Percentiles rank a stretch among this genome's conserved stretches.
Evolutionary conservation across 139 green algal species (phyloP).

Genomic region (Volvox reticuliferus): DNA sequence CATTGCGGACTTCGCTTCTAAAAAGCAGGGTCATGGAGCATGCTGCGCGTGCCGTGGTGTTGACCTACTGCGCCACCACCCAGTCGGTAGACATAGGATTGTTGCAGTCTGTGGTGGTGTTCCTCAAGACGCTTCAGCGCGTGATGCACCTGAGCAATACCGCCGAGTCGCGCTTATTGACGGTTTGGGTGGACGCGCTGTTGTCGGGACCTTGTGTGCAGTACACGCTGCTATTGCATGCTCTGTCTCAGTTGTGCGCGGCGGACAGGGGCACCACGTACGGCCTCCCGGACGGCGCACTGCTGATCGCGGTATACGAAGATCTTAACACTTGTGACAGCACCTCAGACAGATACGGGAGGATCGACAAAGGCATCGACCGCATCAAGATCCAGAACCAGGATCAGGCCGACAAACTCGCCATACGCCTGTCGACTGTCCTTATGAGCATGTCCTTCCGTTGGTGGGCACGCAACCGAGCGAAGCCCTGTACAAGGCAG

Average conservation of each 20-base stretch:
- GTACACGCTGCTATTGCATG: background rate
- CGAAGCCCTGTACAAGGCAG: background rate
- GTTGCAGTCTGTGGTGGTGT: background rate
- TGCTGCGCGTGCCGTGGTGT: background rate
- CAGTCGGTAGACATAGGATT: background rate
- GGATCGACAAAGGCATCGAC: too few species aligned
- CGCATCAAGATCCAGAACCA: too few species aligned
- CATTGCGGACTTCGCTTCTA: background rate
- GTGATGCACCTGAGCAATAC: background rate
- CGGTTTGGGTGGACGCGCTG: background rate
- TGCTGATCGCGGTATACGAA: background rate
- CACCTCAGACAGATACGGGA: too few species aligned
- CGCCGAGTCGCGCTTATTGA: background rate
- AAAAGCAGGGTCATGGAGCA: background rate
- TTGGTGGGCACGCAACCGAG: background rate
- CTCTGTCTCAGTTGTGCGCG: background rate
- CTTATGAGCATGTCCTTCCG: background rate
- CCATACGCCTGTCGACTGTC: background rate
- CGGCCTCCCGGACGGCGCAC: background rate
- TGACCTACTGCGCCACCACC: background rate
- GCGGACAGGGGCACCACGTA: background rate
- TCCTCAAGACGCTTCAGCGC: background rate
- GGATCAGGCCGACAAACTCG: too few species aligned
- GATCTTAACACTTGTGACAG: background rate
- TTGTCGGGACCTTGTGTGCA: background rate